Base-by-base conservation (phyloP, 345 rosid genomes). In the Boechera stricta region DNA sequence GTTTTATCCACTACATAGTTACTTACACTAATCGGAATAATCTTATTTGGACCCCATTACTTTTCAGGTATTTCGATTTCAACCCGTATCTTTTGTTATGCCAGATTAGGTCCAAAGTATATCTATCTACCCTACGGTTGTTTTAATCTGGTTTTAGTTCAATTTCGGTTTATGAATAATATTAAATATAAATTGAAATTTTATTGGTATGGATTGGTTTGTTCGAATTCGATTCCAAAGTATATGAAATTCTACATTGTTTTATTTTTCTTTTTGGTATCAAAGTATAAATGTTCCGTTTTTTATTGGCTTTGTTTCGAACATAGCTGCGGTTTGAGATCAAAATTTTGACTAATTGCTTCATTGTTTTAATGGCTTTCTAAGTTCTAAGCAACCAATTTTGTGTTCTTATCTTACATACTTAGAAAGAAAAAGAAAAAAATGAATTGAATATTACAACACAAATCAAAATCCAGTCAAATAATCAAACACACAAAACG, bases 381-480 rank as follows among this genome's bases (percentile, higher is more conserved):
- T 6, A 47, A 47, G 52, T 8, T 63, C 10, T 3, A 53, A 41
- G 15, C 29, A 74, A 56, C 58, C 18, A 47, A n/a, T 26, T 74
- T 0, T 0, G 12, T 65, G 39, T 65, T 33, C 56, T 45, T 60
- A 47, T 7, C 56, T 32, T 54, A 64, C 72, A 57, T 57, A 47
- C 59, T 9, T 31, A 7, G 2, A 4, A 58, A 9, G 7, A 41
- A 7, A 9, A 44, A 42, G 16, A 16, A 48, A 47, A 3, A 57
- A 78, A 67, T 67, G 45, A 79, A 79, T 67, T 7, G 31, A 72
- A 60, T 78, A 44, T 24, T 33, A 67, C 74, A 72, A 72, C 48
- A 78, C 39, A 51, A 38, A 49, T 58, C 55, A 48, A 53, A 56
- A 10, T 11, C 75, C 57, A 78, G 58, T 18, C 67, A 48, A 38